phyloP scores from a whole-genome alignment of 2,329 filamentous ascomycete species.

The Cordyceps farinosa region DNA sequence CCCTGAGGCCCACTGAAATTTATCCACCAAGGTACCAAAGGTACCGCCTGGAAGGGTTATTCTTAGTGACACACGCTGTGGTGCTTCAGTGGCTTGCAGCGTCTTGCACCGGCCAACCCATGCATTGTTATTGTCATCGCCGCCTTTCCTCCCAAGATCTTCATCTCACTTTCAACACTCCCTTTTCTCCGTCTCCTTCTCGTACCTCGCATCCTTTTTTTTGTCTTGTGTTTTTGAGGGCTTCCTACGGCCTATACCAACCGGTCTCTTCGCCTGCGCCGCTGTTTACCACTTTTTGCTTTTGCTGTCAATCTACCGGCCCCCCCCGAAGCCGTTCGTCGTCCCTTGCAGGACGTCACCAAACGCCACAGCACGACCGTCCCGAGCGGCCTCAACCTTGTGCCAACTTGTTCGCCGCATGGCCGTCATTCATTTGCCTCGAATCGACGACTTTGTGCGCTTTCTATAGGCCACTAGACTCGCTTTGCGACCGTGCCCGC shows the following conservation, averaged over 20 bases:
- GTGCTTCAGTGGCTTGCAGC: background rate
- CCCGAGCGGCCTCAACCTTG: background rate
- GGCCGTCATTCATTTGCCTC: background rate
- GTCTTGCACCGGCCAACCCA: background rate
- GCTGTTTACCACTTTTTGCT: background rate
- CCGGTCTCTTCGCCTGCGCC: background rate
- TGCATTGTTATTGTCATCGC: conserved; percentile 12
- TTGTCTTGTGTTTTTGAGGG: background rate
- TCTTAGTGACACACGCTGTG: background rate
- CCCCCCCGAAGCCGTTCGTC: background rate
- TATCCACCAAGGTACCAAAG: background rate
- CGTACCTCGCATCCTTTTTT: background rate
- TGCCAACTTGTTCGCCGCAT: background rate
- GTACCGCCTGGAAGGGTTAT: background rate
- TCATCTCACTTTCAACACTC: background rate
- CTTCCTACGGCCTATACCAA: too few species aligned
- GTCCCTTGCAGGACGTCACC: background rate
- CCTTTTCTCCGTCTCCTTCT: background rate
- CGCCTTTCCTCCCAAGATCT: background rate
- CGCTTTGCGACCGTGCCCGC: background rate
- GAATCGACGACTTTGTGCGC: background rate
- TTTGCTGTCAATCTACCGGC: background rate
- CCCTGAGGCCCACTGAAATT: background rate
- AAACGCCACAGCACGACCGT: background rate
- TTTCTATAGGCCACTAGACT: background rate